Evolutionary conservation across 306 rosid genomes (phyloP), one percentile per base, ranked within the genome.

Genomic region (Ziziphus jujuba): DNA sequence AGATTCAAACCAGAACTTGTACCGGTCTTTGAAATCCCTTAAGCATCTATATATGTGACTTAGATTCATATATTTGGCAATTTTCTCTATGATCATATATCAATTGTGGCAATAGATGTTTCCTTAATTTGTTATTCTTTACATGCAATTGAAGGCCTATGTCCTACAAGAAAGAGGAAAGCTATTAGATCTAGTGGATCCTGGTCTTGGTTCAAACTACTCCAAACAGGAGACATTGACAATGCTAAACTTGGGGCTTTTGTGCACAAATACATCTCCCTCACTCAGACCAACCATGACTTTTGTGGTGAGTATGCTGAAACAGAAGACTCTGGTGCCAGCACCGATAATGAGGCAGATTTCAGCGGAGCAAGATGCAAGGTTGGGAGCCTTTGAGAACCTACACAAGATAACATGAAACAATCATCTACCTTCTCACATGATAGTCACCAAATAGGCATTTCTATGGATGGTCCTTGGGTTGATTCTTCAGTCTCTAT

Each of bases 381-480:
- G 95, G 72, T 90, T 90, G 54, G 85, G 79, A 66, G 85, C 97
- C 66, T 80, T 90, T 28, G 95, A 82, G 76, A 45, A 48, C 73
- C 74, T 80, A 16, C 88, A 38, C 87, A 83, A 0, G 97, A 90
- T 59, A 85, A 87, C 80, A 79, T 79, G 75, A 72, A 85, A 24
- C 53, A 57, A 14, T 25, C 57, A 25, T 86, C 96, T 21, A 34
- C 59, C 16, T 65, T 63, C 62, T 77, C 84, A 14, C 82, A 72
- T 47, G 81, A 73, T 36, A 85, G 84, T 44, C 74, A 61, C 5
- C 87, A 65, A 34, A 78, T 55, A 62, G 72, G 78, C 69, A 66
- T 44, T 54, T 84, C 87, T 16, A 44, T 65, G 65, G 84, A 75
- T 21, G 96, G 91, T 4, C 95, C 91, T 14, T 87, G 91, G 91